These are phyloP conservation scores for Solanum acaule DNA, from an alignment of 257 asterid species.

Conservation along the genomic window DNA sequence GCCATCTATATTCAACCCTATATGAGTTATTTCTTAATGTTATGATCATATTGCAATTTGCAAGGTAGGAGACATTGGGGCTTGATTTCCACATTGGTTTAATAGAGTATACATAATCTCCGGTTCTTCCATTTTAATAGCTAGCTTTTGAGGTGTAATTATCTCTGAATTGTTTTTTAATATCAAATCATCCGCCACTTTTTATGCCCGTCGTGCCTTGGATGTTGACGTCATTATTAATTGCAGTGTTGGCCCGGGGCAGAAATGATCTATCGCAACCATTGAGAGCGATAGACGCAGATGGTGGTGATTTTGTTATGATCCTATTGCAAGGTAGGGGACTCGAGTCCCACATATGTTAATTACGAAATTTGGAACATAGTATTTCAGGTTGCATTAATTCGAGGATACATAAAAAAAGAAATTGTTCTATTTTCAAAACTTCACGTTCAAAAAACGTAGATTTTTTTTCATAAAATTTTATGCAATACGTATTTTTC, in stretches of 20 bases:
- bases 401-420: no score
- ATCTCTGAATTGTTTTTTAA: not conserved
- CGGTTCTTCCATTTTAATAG: not conserved
- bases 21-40: not conserved
- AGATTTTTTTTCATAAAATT: no score
- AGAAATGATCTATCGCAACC: not conserved
- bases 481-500: no score
- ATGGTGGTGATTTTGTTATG: not conserved
- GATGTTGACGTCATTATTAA: not conserved
- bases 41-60: not conserved
- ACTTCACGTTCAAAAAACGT: no score
- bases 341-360: not conserved
- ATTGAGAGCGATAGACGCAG: not conserved
- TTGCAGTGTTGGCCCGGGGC: not conserved
- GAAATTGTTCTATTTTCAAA: not conserved
- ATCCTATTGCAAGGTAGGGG: not conserved
- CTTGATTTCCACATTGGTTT: not conserved
- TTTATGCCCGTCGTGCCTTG: not conserved
- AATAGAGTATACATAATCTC: not conserved
- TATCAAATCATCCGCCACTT: not conserved
- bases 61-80: not conserved
- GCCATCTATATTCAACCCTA: not conserved
- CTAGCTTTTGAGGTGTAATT: not conserved
- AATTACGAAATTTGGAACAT: not conserved
- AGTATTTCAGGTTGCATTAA: not conserved